A percentile compares a stretch with the other conserved stretches of the same genome.
phyloP scores from a whole-genome alignment of 768 basidiomycete species.

The Pholiota microspora region DNA sequence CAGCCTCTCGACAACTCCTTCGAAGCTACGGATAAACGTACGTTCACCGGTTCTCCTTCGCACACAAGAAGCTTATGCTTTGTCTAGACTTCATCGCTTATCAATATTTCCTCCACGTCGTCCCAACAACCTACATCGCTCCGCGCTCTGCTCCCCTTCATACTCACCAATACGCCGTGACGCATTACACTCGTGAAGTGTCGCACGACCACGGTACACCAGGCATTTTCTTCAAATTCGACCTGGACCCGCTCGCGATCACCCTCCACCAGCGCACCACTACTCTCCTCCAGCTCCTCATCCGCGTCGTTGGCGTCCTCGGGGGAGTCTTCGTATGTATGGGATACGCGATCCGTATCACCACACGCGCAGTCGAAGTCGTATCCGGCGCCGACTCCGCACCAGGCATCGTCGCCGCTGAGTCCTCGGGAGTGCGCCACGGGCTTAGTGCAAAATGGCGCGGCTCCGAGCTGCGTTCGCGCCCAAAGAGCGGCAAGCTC shows the following conservation, averaged over 20 bases:
- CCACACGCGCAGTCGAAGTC: slow-evolving; percentile 62
- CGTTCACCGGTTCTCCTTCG: slow-evolving; percentile 3
- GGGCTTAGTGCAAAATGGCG: slow-evolving; percentile 66
- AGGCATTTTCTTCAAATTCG: slow-evolving; percentile 98
- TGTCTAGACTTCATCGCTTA: slow-evolving; percentile 79
- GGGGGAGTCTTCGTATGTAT: slow-evolving; percentile 89
- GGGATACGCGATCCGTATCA: slow-evolving; percentile 70
- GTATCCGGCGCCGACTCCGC: slow-evolving; percentile 53
- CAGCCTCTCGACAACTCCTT: slow-evolving; percentile 94
- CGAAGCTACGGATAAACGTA: slow-evolving; percentile 68
- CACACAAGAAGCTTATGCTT: not conserved
- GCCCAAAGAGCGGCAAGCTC: slow-evolving; percentile 43
- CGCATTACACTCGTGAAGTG: slow-evolving; percentile 81
- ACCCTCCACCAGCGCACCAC: slow-evolving; percentile 89
- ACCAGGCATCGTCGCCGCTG: slow-evolving; percentile 58
- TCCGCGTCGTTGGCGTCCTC: slow-evolving; percentile 87
- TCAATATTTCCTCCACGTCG: slow-evolving; percentile 94
- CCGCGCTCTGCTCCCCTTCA: slow-evolving; percentile 61
- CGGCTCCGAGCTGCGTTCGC: slow-evolving; percentile 60
- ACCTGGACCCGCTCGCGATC: slow-evolving; percentile 86
- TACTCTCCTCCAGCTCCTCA: slow-evolving; percentile 73
- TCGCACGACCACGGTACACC: slow-evolving; percentile 79
- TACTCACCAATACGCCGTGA: slow-evolving; percentile 92
- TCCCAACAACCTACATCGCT: slow-evolving; percentile 90
- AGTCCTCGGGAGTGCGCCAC: slow-evolving; percentile 54